These are phyloP conservation scores for Suillus bovinus DNA, from an alignment of 768 basidiomycete species.

Conservation along the genomic window DNA sequence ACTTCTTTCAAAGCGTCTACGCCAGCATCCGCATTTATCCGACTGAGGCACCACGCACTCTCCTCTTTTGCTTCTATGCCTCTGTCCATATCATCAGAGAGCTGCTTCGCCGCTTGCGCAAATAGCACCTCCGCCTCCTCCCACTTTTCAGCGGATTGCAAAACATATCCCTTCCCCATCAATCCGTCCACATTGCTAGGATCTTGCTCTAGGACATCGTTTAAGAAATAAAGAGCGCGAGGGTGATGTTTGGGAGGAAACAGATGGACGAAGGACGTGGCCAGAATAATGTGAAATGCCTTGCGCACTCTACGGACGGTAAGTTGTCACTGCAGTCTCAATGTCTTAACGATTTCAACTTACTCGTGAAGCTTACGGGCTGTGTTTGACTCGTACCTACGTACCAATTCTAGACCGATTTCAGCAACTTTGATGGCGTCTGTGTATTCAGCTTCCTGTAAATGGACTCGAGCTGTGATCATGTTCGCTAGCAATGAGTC, in stretches of 20 bases:
- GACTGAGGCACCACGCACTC: constrained; percentile 72
- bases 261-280: constrained; percentile 77
- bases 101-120: constrained; percentile 49
- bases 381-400: constrained; percentile 52
- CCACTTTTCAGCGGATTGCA: constrained; percentile 68
- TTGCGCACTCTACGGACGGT: constrained; percentile 51
- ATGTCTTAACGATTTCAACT: constrained; percentile 17
- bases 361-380: constrained; percentile 56
- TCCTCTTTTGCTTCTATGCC: constrained; percentile 77
- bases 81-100: constrained; percentile 45
- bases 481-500: constrained; percentile 69
- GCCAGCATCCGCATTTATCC: constrained; percentile 53
- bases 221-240: constrained; percentile 72
- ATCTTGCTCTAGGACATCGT: constrained; percentile 64
- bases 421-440: constrained; percentile 73
- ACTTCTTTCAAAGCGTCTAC: constrained; percentile 49
- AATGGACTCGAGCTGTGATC: constrained; percentile 64
- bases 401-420: constrained; percentile 60
- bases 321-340: not conserved
- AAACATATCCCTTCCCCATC: constrained; percentile 74
- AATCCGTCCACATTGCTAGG: constrained; percentile 65
- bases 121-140: constrained; percentile 64
- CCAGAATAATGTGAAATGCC: constrained; percentile 71
- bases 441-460: constrained; percentile 69
- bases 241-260: constrained; percentile 89